Evolutionary conservation across 2,329 filamentous ascomycete species (phyloP).

Genomic region (Cercospora citrullina): DNA sequence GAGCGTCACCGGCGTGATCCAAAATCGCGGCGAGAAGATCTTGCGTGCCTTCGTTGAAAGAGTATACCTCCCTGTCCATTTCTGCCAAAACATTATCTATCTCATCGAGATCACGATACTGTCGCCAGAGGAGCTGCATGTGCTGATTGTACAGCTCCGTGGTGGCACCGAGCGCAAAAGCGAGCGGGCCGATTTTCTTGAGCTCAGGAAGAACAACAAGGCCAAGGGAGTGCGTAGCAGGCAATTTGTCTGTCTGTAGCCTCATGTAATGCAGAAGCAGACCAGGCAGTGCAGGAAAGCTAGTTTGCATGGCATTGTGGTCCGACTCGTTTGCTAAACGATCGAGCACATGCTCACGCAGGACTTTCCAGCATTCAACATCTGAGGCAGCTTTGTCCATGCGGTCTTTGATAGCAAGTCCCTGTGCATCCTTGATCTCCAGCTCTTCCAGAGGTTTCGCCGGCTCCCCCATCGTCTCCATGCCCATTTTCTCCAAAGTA

Average conservation of each 20-base stretch:
- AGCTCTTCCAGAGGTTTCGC: not conserved
- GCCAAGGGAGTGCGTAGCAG: constrained; percentile 57
- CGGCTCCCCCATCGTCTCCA: not conserved
- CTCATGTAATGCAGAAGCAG: constrained; percentile 28
- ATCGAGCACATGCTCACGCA: constrained; percentile 67
- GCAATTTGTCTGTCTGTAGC: constrained; percentile 55
- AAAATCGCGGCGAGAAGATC: constrained; percentile 42
- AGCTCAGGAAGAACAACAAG: constrained; percentile 66
- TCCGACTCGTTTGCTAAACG: constrained; percentile 8
- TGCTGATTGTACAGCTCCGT: constrained; percentile 70
- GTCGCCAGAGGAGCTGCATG: constrained; percentile 61
- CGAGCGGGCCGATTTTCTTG: constrained; percentile 66
- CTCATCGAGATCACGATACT: constrained; percentile 58
- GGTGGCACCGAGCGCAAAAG: constrained; percentile 70
- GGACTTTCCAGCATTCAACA: constrained; percentile 63
- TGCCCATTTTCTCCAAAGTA: not conserved
- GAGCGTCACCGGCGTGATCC: constrained; percentile 31
- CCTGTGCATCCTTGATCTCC: constrained; percentile 19
- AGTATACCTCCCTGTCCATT: constrained; percentile 65
- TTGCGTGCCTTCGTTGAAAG: constrained; percentile 55
- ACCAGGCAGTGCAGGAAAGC: constrained; percentile 20
- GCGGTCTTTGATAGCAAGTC: constrained; percentile 51
- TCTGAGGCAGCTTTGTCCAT: constrained; percentile 62
- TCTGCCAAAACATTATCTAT: constrained; percentile 62
- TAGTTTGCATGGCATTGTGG: not conserved